Conservation (phyloP, 768 basidiomycete species). For the Suillus clintonianus region DNA sequence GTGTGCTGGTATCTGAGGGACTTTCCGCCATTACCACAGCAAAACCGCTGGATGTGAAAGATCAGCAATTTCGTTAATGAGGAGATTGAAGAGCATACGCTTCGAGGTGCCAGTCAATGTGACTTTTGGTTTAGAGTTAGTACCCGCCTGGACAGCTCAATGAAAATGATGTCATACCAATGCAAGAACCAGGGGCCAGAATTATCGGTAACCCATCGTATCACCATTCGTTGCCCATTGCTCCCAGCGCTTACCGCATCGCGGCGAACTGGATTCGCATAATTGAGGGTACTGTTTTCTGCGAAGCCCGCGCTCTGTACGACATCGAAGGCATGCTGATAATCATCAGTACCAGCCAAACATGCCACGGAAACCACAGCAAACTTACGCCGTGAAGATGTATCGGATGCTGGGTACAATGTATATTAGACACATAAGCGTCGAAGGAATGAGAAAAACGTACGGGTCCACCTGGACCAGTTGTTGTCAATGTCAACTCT, state of each 20-base stretch:
- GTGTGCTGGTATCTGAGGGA: conserved; percentile 1
- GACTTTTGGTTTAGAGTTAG: conserved; percentile 10
- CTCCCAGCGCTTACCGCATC: conserved; percentile 41
- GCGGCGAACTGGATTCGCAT: conserved; percentile 53
- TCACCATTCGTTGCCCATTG: conserved; percentile 30
- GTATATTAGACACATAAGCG: not conserved
- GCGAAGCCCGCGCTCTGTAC: conserved; percentile 44
- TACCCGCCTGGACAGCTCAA: not conserved
- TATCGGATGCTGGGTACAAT: conserved; percentile 39
- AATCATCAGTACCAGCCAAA: not conserved
- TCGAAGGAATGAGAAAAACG: not conserved
- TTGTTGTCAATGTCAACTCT: conserved; percentile 16
- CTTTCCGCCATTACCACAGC: conserved; percentile 32
- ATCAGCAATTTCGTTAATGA: not conserved
- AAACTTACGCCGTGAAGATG: conserved; percentile 44
- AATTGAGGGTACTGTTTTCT: conserved; percentile 35
- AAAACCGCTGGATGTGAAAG: conserved; percentile 20
- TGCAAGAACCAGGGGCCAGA: conserved; percentile 43
- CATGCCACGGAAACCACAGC: not conserved
- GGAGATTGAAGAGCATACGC: conserved; percentile 5
- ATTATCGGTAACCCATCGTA: conserved; percentile 55
- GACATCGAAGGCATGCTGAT: conserved; percentile 47
- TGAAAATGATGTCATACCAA: conserved; percentile 9
- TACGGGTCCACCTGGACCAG: conserved; percentile 7
- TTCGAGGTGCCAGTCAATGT: conserved; percentile 22